Evolutionary conservation across 1,139 yeast species (phyloP), one percentile per base, ranked within the genome.

Genomic region (Saccharomyces hybrid): DNA sequence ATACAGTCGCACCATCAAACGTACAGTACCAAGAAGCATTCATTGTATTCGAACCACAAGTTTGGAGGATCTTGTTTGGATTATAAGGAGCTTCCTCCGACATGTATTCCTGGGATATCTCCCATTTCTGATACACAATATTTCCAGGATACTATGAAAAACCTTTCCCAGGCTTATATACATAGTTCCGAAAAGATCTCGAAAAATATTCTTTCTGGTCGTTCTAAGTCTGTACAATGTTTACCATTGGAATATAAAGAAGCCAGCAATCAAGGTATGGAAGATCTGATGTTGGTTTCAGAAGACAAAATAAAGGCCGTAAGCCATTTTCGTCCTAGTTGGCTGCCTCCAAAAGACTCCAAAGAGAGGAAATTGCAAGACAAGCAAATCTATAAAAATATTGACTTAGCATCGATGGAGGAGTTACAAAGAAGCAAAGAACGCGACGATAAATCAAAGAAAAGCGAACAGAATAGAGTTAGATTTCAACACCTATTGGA

Each of bases 271-370:
- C 59, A 65, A 29, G 75, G 78, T 1, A 60, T 78, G 51, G 84
- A 80, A 54, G 83, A 80, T 60, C 61, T 76, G 54, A 67, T 67
- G 51, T 62, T 80, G 42, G 73, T 79, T 1, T 78, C 83, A 0
- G 71, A 65, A 31, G 79, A 76, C 58, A 78, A 76, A 60, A 54
- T 74, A 51, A 68, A 73, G 49, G 60, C 65, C 46, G 61, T 73
- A n/a, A 65, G 78, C 27, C 73, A 73, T 5, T 74, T 80, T 0
- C 70, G 82, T 52, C 82, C 82, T 1, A 69, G 74, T 47, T 77
- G 81, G 78, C 62, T 78, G 29, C 82, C 82, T 7, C 82, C 81
- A 9, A 78, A 78, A 60, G 68, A 69, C 46, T 55, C 65, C 9
- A 60, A 61, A 2, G 82, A 78, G 58, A 67, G 71, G 24, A 62